Evolutionary conservation across 1,139 yeast species (phyloP).

Genomic region (Meyerozyma athensensis): DNA sequence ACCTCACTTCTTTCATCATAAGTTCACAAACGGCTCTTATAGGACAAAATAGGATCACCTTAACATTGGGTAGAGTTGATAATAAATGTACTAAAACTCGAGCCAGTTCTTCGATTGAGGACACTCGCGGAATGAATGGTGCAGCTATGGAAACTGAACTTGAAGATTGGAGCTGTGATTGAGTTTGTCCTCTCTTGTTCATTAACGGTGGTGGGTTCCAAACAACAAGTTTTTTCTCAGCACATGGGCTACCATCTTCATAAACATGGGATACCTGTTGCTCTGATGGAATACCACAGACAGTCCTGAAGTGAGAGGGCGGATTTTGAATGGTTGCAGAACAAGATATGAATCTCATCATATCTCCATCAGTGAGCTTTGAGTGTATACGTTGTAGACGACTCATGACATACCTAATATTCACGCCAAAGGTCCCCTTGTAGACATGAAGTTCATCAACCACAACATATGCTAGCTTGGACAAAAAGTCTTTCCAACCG

Average conservation of each 20-base stretch:
- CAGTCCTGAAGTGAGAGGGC: conserved; percentile 56
- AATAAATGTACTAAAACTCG: conserved; percentile 60
- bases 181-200: conserved; percentile 51
- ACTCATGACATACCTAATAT: conserved; percentile 81
- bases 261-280: conserved; percentile 48
- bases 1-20: conserved; percentile 75
- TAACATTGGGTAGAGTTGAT: conserved; percentile 44
- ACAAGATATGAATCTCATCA: conserved; percentile 70
- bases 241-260: conserved; percentile 86
- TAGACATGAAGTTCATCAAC: conserved; percentile 90
- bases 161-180: conserved; percentile 7
- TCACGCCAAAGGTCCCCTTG: conserved; percentile 86
- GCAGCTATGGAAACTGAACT: conserved; percentile 10
- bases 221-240: conserved; percentile 65
- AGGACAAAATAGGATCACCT: conserved; percentile 87
- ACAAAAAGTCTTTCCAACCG: conserved; percentile 68
- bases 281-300: conserved; percentile 58
- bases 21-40: conserved; percentile 83
- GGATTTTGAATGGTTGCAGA: conserved; percentile 90
- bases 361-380: conserved; percentile 13
- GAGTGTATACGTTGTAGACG: conserved; percentile 60
- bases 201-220: conserved; percentile 79
- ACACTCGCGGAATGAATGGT: conserved; percentile 48
- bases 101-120: conserved; percentile 73
- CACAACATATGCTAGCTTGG: conserved; percentile 64